Conservation (phyloP, 2,329 filamentous ascomycete genomes). For the Didymella segeticola region DNA sequence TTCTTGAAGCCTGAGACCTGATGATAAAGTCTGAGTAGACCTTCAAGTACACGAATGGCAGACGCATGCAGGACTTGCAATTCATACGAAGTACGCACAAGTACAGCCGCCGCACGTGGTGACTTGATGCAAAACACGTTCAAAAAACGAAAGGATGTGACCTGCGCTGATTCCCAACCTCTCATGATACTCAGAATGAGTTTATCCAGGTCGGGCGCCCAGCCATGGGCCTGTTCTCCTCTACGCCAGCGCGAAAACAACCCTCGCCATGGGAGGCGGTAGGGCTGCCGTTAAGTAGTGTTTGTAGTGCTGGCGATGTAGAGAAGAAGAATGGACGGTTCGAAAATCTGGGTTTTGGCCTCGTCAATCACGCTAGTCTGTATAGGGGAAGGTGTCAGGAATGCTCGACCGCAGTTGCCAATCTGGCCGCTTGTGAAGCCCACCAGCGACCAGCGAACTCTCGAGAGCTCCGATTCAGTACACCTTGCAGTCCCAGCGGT, state of each 20-base stretch:
- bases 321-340: constrained; percentile 52
- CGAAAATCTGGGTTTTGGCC: constrained; percentile 44
- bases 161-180: constrained; percentile 76
- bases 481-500: constrained; percentile 21
- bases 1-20: no score
- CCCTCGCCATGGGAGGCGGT: constrained; percentile 56
- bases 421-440: constrained; percentile 40
- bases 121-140: not conserved
- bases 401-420: constrained; percentile 24
- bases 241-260: constrained; percentile 76
- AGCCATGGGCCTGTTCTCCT: constrained; percentile 69
- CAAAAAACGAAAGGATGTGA: constrained; percentile 56
- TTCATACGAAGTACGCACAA: no score
- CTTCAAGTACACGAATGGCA: no score
- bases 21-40: not conserved
- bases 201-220: constrained; percentile 72
- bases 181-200: constrained; percentile 68
- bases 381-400: constrained; percentile 26
- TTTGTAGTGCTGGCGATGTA: constrained; percentile 62
- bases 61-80: no score
- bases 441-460: constrained; percentile 17
- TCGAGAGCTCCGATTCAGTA: constrained; percentile 36
- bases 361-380: constrained; percentile 31
- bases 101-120: not conserved
- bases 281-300: constrained; percentile 66